Evolutionary conservation across 192 early-diverging fungal genomes (phyloP).

Genomic region (Funneliformis mosseae): DNA sequence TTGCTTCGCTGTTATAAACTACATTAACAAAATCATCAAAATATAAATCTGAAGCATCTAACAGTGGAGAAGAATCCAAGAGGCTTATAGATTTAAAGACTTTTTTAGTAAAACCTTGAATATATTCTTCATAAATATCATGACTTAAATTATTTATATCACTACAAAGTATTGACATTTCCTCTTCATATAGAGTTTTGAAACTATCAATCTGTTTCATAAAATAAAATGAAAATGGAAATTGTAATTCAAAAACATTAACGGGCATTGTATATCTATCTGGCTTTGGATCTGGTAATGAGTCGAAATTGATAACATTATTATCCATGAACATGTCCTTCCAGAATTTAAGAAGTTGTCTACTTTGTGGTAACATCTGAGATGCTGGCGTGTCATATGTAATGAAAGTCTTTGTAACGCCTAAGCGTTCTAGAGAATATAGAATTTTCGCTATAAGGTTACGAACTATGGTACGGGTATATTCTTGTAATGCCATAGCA

Average conservation of each 20-base stretch:
- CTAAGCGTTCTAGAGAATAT: constrained; percentile 23
- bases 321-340: constrained; percentile 15
- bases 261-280: constrained; percentile 14
- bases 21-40: constrained; percentile 28
- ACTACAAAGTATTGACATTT: background rate
- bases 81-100: background rate
- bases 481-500: background rate
- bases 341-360: constrained; percentile 14
- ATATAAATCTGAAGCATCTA: constrained; percentile 13
- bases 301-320: background rate
- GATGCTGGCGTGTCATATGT: background rate
- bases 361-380: background rate
- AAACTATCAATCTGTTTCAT: background rate
- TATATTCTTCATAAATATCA: background rate
- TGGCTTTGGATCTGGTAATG: constrained; percentile 13
- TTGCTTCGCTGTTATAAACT: background rate
- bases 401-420: constrained; percentile 1
- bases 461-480: constrained; percentile 10
- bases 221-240: background rate
- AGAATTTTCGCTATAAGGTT: constrained; percentile 22
- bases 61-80: constrained; percentile 1
- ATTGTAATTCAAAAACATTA: constrained; percentile 8
- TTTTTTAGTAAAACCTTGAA: background rate
- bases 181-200: constrained; percentile 12
- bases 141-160: constrained; percentile 13